Evolutionary conservation across 2,329 filamentous ascomycete species (phyloP).

Genomic region (Dactylellina haptotyla): DNA sequence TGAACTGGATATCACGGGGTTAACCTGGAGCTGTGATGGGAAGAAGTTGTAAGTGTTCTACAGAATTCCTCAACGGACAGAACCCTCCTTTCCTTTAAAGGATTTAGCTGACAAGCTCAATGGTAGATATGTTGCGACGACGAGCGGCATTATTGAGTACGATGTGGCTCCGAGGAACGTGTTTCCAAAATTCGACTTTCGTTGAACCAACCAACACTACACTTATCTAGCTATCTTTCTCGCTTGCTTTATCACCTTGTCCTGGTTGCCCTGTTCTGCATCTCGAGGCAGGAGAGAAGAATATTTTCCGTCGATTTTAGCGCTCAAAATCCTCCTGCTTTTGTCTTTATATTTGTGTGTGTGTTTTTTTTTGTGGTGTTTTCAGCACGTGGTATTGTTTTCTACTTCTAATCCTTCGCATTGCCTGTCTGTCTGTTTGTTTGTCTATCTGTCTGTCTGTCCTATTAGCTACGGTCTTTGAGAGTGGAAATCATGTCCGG

Average conservation of each 20-base stretch:
- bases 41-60: constrained; percentile 57
- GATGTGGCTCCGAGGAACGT: constrained; percentile 53
- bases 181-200: constrained; percentile 52
- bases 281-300: too few species aligned
- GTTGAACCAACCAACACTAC: too few species aligned
- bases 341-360: too few species aligned
- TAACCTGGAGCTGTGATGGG: constrained; percentile 57
- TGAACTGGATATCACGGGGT: constrained; percentile 58
- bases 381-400: not conserved
- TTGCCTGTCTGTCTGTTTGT: not conserved
- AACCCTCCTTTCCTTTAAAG: too few species aligned
- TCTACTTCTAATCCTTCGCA: not conserved
- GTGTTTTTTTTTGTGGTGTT: not conserved
- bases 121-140: constrained; percentile 57
- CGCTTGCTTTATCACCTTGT: too few species aligned
- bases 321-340: not conserved
- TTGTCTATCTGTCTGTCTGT: not conserved
- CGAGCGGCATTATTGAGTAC: constrained; percentile 58
- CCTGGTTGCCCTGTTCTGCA: not conserved
- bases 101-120: not conserved
- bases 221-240: too few species aligned
- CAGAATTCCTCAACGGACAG: too few species aligned
- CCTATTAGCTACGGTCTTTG: not conserved
- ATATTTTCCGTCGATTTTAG: not conserved
- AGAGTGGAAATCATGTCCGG: constrained; percentile 13